These are phyloP conservation scores for Farysia itapuensis DNA, from an alignment of 1,284 basidiomycete species.

Conservation along the genomic window DNA sequence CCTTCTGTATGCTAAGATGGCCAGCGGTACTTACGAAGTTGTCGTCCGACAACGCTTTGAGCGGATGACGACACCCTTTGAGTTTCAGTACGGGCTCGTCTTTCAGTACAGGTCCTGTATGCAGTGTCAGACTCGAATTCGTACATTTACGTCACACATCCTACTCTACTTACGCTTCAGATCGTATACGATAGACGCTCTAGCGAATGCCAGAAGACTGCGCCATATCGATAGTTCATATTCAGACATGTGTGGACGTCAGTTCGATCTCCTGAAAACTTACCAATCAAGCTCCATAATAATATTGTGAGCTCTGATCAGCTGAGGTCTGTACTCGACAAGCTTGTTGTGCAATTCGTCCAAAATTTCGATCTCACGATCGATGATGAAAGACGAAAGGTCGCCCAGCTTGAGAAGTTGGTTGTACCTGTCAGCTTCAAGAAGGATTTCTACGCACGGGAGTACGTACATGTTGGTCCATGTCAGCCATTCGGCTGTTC, in stretches of 20 bases:
- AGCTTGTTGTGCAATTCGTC: slow-evolving; percentile 12
- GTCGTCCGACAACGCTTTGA: slow-evolving; percentile 28
- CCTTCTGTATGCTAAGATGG: too few species aligned
- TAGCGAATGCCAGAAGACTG: slow-evolving; percentile 26
- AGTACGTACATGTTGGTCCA: slow-evolving; percentile 19
- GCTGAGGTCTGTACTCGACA: slow-evolving; percentile 6
- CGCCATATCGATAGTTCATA: too few species aligned
- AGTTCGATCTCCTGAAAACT: not conserved
- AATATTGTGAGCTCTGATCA: slow-evolving; percentile 9
- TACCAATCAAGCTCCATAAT: slow-evolving; percentile 32
- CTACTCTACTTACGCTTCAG: slow-evolving; percentile 18
- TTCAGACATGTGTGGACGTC: too few species aligned
- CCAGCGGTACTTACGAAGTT: slow-evolving; percentile 18
- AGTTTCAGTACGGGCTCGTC: slow-evolving; percentile 16
- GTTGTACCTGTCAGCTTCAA: not conserved
- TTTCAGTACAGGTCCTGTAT: slow-evolving; percentile 12
- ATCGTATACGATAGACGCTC: slow-evolving; percentile 19
- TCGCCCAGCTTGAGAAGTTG: slow-evolving; percentile 32
- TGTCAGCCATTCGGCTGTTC: slow-evolving; percentile 15
- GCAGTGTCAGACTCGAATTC: too few species aligned
- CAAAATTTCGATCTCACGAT: slow-evolving; percentile 33
- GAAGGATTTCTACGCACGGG: not conserved
- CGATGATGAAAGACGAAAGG: slow-evolving; percentile 27
- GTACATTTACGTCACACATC: too few species aligned
- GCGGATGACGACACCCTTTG: slow-evolving; percentile 23